phyloP scores from a whole-genome alignment of 352 stramenopile genomes.

The Chrysophaeum taylorii region DNA sequence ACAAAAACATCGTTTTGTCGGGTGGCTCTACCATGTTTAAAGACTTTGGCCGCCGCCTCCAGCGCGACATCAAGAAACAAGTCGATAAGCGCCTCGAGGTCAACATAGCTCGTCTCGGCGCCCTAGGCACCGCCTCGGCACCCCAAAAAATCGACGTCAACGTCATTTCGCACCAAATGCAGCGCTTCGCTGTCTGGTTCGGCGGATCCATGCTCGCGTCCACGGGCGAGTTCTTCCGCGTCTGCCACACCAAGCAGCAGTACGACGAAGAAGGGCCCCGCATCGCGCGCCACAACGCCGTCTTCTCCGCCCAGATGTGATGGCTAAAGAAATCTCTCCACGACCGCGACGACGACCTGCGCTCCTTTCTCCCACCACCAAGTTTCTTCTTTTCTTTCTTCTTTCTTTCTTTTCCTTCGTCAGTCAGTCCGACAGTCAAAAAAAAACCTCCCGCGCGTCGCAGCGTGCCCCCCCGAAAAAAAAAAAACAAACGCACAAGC shows the following conservation, averaged over 20 bases:
- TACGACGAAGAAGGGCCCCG: conserved; percentile 89
- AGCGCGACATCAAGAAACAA: conserved; percentile 82
- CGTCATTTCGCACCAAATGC: conserved; percentile 82
- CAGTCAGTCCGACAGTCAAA: too few species aligned
- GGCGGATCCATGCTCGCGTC: conserved; percentile 81
- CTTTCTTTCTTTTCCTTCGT: too few species aligned
- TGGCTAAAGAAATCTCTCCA: conserved; percentile 11
- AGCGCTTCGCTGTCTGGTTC: conserved; percentile 88
- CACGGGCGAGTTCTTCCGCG: conserved; percentile 79
- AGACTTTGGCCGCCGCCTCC: conserved; percentile 80
- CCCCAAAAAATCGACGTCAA: conserved; percentile 66
- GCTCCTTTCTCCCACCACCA: neutral
- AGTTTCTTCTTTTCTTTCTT: neutral
- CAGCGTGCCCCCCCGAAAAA: too few species aligned
- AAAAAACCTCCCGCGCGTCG: too few species aligned
- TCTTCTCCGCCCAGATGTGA: conserved; percentile 85
- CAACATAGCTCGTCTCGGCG: conserved; percentile 42
- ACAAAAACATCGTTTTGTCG: conserved; percentile 91
- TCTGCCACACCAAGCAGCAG: conserved; percentile 89
- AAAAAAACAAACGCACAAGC: too few species aligned
- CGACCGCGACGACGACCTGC: neutral
- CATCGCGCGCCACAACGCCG: conserved; percentile 83
- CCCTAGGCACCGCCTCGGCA: conserved; percentile 47
- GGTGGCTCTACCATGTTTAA: conserved; percentile 93
- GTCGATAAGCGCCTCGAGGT: conserved; percentile 72